Percentiles rank a stretch among this genome's conserved stretches.
Evolutionary conservation across 495 filamentous ascomycete genomes (phyloP).

Genomic region (Delitschia confertaspora): DNA sequence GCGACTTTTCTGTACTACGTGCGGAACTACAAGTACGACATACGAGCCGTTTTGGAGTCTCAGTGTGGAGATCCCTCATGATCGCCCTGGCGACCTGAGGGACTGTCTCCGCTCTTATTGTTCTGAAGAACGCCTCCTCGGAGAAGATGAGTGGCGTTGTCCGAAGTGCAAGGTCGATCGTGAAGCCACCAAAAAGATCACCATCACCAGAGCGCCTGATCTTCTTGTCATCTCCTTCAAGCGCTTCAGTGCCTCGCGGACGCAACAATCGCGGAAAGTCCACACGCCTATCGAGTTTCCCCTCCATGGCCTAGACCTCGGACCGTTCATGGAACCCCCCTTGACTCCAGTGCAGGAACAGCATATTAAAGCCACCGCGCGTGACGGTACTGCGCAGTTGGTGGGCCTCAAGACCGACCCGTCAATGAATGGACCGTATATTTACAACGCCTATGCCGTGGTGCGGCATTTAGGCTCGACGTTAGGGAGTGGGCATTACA

Average conservation of each 20-base stretch:
- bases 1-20: constrained; percentile 54
- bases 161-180: constrained; percentile 58
- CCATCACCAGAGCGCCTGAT: constrained; percentile 61
- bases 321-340: constrained; percentile 45
- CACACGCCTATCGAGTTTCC: constrained; percentile 62
- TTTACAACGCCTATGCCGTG: constrained; percentile 65
- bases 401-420: constrained; percentile 30
- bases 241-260: constrained; percentile 54
- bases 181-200: constrained; percentile 64
- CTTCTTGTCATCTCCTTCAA: constrained; percentile 70
- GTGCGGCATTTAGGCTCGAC: constrained; percentile 57
- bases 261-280: constrained; percentile 53
- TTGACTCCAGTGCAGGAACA: constrained; percentile 30
- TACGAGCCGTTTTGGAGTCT: constrained; percentile 65
- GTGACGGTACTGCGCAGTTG: constrained; percentile 4
- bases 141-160: constrained; percentile 65
- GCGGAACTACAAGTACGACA: constrained; percentile 57
- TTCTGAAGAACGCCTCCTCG: constrained; percentile 54
- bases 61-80: constrained; percentile 54
- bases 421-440: constrained; percentile 54
- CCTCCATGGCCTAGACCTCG: constrained; percentile 54
- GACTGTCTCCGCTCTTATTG: constrained; percentile 62
- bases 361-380: constrained; percentile 12
- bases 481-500: constrained; percentile 61
- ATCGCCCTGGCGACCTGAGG: constrained; percentile 45